A percentile compares a stretch with the other conserved stretches of the same genome.
Conservation (phyloP, 179 eudicot genomes). For the Amaranthus tricolor region DNA sequence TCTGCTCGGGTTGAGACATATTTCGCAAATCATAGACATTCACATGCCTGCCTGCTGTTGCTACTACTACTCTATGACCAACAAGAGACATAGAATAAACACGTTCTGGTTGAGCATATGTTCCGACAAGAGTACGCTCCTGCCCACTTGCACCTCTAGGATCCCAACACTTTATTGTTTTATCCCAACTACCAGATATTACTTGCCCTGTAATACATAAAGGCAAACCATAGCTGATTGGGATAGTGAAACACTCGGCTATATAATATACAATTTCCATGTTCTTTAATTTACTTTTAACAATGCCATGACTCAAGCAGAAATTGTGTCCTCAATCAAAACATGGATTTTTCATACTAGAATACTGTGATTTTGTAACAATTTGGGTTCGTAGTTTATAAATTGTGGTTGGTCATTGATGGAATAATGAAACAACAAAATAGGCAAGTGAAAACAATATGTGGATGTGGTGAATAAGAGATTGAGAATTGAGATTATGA, state of each 20-base stretch:
- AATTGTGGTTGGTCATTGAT: too few relatives aligned
- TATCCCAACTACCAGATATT: conserved; percentile 97
- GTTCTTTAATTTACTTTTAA: background rate
- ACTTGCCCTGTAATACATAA: conserved; percentile 64
- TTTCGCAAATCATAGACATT: conserved; percentile 92
- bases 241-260: background rate
- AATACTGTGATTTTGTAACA: too few relatives aligned
- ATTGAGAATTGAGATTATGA: too few relatives aligned
- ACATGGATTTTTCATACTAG: background rate
- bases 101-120: conserved; percentile 92
- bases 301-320: background rate
- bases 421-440: too few relatives aligned
- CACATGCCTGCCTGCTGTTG: conserved; percentile 94
- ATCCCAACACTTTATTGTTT: conserved; percentile 96
- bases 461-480: too few relatives aligned
- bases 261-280: conserved; percentile 1
- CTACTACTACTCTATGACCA: conserved; percentile 83
- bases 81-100: conserved; percentile 86
- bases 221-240: background rate
- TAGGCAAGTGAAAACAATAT: too few relatives aligned
- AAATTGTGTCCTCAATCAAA: background rate
- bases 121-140: conserved; percentile 90
- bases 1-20: conserved; percentile 97
- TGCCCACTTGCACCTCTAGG: conserved; percentile 97
- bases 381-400: too few relatives aligned